phyloP scores from a whole-genome alignment of 2,329 filamentous ascomycete genomes.

The Trichoderma brevicompactum region DNA sequence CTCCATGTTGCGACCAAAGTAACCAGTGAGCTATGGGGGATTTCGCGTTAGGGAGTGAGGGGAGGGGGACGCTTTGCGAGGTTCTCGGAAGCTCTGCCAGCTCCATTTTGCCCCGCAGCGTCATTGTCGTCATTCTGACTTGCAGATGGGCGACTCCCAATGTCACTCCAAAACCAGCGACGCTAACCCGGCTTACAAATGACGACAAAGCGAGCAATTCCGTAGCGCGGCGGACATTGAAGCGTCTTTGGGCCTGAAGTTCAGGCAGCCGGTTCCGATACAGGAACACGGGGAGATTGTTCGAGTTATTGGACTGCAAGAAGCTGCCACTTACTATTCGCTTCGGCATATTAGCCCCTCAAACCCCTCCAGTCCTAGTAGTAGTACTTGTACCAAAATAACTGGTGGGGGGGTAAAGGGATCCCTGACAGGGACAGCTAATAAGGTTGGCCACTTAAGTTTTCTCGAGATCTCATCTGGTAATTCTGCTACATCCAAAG shows the following conservation, averaged over 20 bases:
- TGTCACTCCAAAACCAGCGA: constrained; percentile 8
- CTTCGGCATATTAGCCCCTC: neutral
- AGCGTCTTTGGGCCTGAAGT: neutral
- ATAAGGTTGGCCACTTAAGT: neutral
- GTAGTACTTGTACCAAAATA: neutral
- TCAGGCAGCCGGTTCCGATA: constrained; percentile 8
- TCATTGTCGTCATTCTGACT: constrained; percentile 31
- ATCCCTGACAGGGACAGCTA: neutral
- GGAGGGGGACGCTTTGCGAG: constrained; percentile 5
- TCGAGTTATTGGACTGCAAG: too few relatives aligned
- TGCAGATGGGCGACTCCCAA: neutral
- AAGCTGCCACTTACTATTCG: neutral
- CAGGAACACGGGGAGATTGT: neutral
- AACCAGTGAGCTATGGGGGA: neutral
- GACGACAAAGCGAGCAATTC: neutral
- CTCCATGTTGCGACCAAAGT: neutral
- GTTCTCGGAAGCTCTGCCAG: constrained; percentile 20
- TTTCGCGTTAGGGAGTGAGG: too few relatives aligned
- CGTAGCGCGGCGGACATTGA: neutral
- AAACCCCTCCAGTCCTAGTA: too few relatives aligned
- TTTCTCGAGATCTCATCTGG: too few relatives aligned
- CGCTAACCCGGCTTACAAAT: constrained; percentile 26
- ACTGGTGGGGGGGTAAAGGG: neutral
- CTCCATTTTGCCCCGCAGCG: constrained; percentile 28
- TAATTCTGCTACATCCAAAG: too few relatives aligned